Conservation (phyloP, 1,139 yeast species). For the Diutina scorzettiae region DNA sequence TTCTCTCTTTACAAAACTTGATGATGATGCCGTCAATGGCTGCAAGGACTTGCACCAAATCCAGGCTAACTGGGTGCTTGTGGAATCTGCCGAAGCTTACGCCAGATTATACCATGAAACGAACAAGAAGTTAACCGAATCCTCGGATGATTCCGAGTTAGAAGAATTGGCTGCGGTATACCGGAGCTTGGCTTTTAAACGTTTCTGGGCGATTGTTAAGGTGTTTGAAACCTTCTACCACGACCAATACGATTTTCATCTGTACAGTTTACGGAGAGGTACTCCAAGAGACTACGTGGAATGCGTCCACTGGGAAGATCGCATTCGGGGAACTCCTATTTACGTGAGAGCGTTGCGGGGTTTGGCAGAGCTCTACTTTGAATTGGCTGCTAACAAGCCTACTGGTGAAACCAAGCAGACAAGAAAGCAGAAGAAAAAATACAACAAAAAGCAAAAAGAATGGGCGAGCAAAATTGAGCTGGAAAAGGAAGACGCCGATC, state of each 20-base stretch:
- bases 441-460: constrained; percentile 17
- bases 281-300: constrained; percentile 76
- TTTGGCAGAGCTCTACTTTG: constrained; percentile 46
- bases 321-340: constrained; percentile 54
- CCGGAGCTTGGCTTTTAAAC: constrained; percentile 68
- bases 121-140: constrained; percentile 11
- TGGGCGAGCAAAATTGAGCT: constrained; percentile 30
- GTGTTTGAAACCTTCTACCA: constrained; percentile 60
- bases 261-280: constrained; percentile 83
- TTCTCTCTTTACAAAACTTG: constrained; percentile 76
- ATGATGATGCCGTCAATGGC: constrained; percentile 62
- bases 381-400: constrained; percentile 22
- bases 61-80: constrained; percentile 87
- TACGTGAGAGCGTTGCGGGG: constrained; percentile 63
- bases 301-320: constrained; percentile 73
- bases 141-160: constrained; percentile 17
- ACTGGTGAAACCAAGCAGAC: constrained; percentile 16
- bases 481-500: constrained; percentile 35
- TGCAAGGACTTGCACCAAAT: constrained; percentile 76
- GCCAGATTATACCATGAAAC: constrained; percentile 21
- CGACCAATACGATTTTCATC: constrained; percentile 93
- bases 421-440: constrained; percentile 14
- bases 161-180: constrained; percentile 25
- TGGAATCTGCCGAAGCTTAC: constrained; percentile 80
- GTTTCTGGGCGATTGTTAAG: constrained; percentile 56